Evolutionary conservation across 768 basidiomycete species (phyloP), one percentile per base, ranked within the genome.

Genomic region (Kwoniella pini): DNA sequence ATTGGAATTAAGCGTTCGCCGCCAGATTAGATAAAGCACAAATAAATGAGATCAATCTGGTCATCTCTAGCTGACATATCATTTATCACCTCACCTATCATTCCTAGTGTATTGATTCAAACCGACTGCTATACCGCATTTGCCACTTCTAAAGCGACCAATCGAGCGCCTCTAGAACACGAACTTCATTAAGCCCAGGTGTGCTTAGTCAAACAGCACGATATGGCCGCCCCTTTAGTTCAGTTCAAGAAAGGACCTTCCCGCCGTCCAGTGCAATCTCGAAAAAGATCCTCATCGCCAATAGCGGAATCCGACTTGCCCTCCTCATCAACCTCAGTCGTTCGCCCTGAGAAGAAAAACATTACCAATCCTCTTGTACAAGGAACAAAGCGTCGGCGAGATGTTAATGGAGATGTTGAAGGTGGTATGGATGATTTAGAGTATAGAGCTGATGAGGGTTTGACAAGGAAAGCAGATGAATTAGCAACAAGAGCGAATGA

Each of bases 171-270:
- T n/a, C n/a, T n/a, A n/a, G n/a, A n/a, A n/a, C n/a, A n/a, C n/a
- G n/a, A n/a, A n/a, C n/a, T n/a, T n/a, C n/a, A n/a, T n/a, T n/a
- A n/a, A n/a, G n/a, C n/a, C n/a, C n/a, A n/a, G n/a, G n/a, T n/a
- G n/a, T n/a, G n/a, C n/a, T n/a, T n/a, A n/a, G n/a, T 43, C 28
- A 30, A 45, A 39, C 28, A 11, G 3, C 21, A 27, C 11, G 26
- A 36, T 31, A 60, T 56, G 54, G 27, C 71, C 22, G 45, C 71
- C 5, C 69, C 71, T n/a, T 33, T 74, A 0, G 90, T 95, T 0
- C 87, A 90, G 2, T 93, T 96, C 80, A 91, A 95, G 81, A 95
- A 89, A 80, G 90, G 88, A 74, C 87, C 88, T 39, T 88, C 87
- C 67, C 83, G 86, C 2, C 84, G 91, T 1, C 92, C 92, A 1